phyloP scores from a whole-genome alignment of 2,329 filamentous ascomycete genomes.

The Hypoxylon sp. region DNA sequence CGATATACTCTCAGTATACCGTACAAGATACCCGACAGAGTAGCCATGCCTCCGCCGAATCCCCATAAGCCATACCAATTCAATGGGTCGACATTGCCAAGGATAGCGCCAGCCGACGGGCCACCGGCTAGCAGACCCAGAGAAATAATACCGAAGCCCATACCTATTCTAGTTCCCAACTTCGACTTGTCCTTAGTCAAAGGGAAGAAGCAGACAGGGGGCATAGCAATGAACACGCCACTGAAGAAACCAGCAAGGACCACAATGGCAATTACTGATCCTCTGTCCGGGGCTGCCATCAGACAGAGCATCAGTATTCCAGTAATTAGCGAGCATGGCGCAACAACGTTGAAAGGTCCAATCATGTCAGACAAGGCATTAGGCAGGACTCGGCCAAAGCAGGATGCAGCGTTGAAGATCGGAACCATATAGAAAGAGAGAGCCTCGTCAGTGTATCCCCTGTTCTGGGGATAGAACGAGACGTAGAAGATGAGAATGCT shows the following conservation, averaged over 20 bases:
- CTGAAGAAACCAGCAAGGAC: slow-evolving; percentile 59
- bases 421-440: slow-evolving; percentile 58
- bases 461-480: slow-evolving; percentile 49
- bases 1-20: slow-evolving; percentile 35
- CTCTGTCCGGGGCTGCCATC: slow-evolving; percentile 54
- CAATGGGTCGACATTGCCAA: slow-evolving; percentile 44
- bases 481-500: slow-evolving; percentile 64
- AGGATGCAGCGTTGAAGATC: slow-evolving; percentile 58
- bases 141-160: slow-evolving; percentile 54
- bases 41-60: slow-evolving; percentile 46
- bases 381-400: slow-evolving; percentile 58
- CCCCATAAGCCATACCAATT: slow-evolving; percentile 57
- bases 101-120: slow-evolving; percentile 55
- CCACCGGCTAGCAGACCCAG: slow-evolving; percentile 53
- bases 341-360: slow-evolving; percentile 58
- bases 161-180: slow-evolving; percentile 58
- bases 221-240: slow-evolving; percentile 60
- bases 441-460: slow-evolving; percentile 41
- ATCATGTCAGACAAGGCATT: slow-evolving; percentile 57
- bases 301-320: slow-evolving; percentile 57
- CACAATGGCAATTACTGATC: slow-evolving; percentile 54
- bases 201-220: slow-evolving; percentile 57
- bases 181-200: slow-evolving; percentile 58
- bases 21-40: slow-evolving; percentile 41
- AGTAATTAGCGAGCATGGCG: slow-evolving; percentile 52